A percentile compares a stretch with the other conserved stretches of the same genome.
Evolutionary conservation across 306 rosid species (phyloP).

Genomic region (Pterocarpus macrocarpus): DNA sequence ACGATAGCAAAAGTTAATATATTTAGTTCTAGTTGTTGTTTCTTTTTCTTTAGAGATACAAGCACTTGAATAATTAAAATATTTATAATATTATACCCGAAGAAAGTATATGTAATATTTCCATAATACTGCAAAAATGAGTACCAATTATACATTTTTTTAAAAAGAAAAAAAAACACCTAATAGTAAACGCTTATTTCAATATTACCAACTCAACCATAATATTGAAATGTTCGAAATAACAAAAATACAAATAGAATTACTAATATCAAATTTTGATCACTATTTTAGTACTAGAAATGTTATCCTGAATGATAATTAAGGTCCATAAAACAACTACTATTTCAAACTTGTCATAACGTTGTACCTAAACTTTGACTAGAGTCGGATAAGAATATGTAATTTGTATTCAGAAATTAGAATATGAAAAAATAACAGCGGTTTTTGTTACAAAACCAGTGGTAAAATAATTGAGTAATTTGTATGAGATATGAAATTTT

Average conservation of each 20-base stretch:
- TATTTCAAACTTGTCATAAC: neutral
- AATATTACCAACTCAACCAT: neutral
- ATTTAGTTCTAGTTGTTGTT: neutral
- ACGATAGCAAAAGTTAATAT: neutral
- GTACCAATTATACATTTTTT: too few species aligned
- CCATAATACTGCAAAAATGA: too few species aligned
- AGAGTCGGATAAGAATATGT: neutral
- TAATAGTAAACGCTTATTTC: too few species aligned
- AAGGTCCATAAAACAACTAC: neutral
- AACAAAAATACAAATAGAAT: neutral
- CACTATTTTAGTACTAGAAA: neutral
- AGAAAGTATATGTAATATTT: too few species aligned
- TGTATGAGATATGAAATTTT: neutral
- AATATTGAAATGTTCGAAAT: neutral
- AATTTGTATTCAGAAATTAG: neutral
- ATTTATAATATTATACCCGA: too few species aligned
- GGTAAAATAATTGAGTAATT: neutral
- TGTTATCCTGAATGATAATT: neutral
- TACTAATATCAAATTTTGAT: neutral
- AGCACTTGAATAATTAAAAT: too few species aligned
- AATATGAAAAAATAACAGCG: neutral
- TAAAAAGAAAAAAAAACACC: too few species aligned
- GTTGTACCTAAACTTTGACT: neutral
- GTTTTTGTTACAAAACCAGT: neutral
- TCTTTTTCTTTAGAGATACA: neutral